Percentiles rank a stretch among this genome's conserved stretches.
Conservation (phyloP, 306 rosid species). For the Crataegus laevigata region DNA sequence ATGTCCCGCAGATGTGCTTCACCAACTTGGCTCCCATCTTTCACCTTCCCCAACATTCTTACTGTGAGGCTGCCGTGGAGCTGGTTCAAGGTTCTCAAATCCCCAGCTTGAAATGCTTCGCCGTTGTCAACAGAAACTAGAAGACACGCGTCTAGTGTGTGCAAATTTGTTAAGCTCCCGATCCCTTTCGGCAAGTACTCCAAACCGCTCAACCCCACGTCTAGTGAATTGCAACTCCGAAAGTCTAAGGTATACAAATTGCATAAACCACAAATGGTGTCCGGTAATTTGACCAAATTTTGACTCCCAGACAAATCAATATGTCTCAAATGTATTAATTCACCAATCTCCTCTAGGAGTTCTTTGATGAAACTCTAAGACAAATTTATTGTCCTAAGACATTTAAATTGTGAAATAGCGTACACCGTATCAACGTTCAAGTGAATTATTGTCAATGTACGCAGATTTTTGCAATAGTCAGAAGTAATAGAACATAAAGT, state of each 20-base stretch:
- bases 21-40: not conserved
- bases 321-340: not conserved
- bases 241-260: not conserved
- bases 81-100: not conserved
- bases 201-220: fast-evolving
- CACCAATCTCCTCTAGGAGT: not conserved
- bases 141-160: not conserved
- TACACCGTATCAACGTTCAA: no score
- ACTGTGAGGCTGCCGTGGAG: not conserved
- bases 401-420: not conserved
- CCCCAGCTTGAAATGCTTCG: not conserved
- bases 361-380: no score
- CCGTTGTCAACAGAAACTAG: not conserved
- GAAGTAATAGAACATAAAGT: not conserved
- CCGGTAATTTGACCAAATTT: not conserved
- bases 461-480: not conserved
- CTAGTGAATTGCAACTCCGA: not conserved
- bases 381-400: not conserved
- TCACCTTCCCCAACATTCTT: not conserved
- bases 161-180: not conserved
- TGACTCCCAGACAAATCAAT: not conserved
- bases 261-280: not conserved
- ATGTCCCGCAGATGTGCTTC: not conserved
- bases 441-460: fast-evolving
- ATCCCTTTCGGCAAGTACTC: not conserved